A percentile compares a stretch with the other conserved stretches of the same genome.
Conservation (phyloP, 1,139 yeast genomes). For the Nakaseomyces bracarensis region DNA sequence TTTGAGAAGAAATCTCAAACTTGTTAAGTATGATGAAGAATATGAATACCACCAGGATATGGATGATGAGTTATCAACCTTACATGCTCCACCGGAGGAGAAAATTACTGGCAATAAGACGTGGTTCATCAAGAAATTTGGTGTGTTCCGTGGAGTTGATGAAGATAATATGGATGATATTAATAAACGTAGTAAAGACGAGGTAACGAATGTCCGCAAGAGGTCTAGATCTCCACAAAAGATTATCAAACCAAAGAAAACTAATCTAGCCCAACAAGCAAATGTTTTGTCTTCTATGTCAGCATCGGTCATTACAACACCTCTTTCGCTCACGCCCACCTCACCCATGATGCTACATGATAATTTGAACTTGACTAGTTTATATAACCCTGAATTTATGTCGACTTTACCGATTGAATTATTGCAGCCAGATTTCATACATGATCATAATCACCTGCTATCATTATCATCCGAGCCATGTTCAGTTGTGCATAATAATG, state of each 20-base stretch:
- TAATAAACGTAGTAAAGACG: conserved; percentile 5
- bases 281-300: not conserved
- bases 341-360: conserved; percentile 3
- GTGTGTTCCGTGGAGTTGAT: conserved; percentile 49
- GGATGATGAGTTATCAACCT: conserved; percentile 58
- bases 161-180: conserved; percentile 8
- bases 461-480: not conserved
- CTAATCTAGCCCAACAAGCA: not conserved
- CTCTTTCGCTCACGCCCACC: not conserved
- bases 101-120: conserved; percentile 44
- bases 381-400: not conserved
- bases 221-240: not conserved
- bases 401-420: conserved; percentile 1
- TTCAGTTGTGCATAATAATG: conserved; percentile 46
- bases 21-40: conserved; percentile 58
- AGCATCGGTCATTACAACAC: conserved; percentile 1
- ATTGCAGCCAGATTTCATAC: conserved; percentile 3
- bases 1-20: conserved; percentile 63
- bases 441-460: not conserved
- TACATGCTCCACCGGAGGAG: conserved; percentile 46
- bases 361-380: not conserved
- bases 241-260: conserved; percentile 2
- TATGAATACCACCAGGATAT: conserved; percentile 74
- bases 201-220: not conserved
- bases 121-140: conserved; percentile 69